Evolutionary conservation across 2,329 filamentous ascomycete species (phyloP).

Genomic region (Aspergillus caelatus): DNA sequence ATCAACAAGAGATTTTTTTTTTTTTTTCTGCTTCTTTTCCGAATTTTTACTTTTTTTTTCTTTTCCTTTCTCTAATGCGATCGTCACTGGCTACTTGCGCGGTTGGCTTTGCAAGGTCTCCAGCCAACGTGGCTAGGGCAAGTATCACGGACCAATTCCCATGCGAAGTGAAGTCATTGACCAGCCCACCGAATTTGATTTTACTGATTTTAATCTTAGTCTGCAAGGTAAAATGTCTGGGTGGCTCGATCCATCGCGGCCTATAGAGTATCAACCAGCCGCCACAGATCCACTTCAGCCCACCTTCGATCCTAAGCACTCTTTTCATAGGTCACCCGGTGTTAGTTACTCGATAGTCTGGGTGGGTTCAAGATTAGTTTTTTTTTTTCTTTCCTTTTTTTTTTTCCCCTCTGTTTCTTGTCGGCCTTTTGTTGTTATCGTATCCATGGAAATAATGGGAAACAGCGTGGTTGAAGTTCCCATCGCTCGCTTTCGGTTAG

Average conservation of each 20-base stretch:
- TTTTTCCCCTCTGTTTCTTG: too few species aligned
- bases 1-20: conserved; percentile 2
- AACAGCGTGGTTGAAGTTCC: neutral
- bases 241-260: conserved; percentile 1
- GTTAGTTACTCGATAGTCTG: neutral
- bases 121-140: conserved; percentile 30
- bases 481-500: neutral
- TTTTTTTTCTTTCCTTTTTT: neutral
- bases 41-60: neutral
- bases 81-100: conserved; percentile 11
- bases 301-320: neutral
- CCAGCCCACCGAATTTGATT: neutral
- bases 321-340: conserved; percentile 2
- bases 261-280: conserved; percentile 6
- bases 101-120: conserved; percentile 14
- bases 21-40: conserved; percentile 8
- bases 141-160: conserved; percentile 12
- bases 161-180: conserved; percentile 15
- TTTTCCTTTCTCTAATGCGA: conserved; percentile 6
- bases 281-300: conserved; percentile 6
- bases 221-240: conserved; percentile 10
- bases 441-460: neutral
- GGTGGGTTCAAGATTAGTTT: neutral
- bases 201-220: neutral
- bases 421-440: neutral